Base-by-base conservation (phyloP, 371 early-diverging fungal genomes). In the Choanephora cucurbitarum region DNA sequence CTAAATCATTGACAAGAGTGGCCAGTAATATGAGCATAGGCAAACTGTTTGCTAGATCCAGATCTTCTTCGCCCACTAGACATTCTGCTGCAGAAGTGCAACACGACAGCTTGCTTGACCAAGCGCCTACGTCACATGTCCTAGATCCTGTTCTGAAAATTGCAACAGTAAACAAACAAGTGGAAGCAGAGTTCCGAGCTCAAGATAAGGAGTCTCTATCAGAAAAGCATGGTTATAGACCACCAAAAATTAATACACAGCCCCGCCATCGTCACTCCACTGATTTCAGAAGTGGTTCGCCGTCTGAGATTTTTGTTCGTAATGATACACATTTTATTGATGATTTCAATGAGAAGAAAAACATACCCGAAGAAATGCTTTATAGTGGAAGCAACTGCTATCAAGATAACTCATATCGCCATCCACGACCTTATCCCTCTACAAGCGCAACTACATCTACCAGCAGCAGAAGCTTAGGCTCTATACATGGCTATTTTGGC, bases 1-100 rank as follows among this genome's bases (percentile, higher is more conserved):
- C 77, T 4, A 65, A 75, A 39, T 75, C 79, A 1, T 43, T 76
- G 0, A 69, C 78, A 21, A 62, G 72, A 50, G 64, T 72, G 3
- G 57, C 72, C 13, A 75, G 74, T 44, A 69, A 70, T 21, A 67
- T 71, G 52, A 72, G 71, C 1, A 53, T 78, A 13, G 56, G 70
- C 18, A 72, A 71, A 33, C 42, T 74, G 14, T 70, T 78, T 52
- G 52, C 54, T 33, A 55, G 70, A 23, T 72, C 72, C 6, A 61
- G 72, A 21, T 75, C 75, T 14, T 53, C 64, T 3, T 75, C 75
- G 0, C 75, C 70, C 4, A 59, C 69, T 19, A 65, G 70, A 62
- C 44, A 49, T 17, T 55, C 52, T 24, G 49, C 46, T 6, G 8
- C 33, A 4, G 46, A 50, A 1, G 21, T 22, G 33, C 32, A 42